phyloP scores from a whole-genome alignment of 2,329 filamentous ascomycete genomes.

The Apiospora hydei region DNA sequence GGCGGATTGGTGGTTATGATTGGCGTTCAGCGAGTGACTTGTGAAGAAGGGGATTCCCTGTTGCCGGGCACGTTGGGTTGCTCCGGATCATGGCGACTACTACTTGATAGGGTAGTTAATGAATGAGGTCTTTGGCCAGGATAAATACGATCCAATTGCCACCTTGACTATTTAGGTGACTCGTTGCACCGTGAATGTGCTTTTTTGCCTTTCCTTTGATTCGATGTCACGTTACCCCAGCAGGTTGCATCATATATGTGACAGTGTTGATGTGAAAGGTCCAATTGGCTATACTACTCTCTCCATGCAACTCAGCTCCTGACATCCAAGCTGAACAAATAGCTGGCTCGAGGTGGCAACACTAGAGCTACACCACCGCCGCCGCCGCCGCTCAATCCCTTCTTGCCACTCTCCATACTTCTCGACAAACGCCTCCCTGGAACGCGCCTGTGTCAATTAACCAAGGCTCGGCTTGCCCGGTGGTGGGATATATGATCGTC shows the following conservation, averaged over 20 bases:
- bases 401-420: not conserved
- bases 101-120: slow-evolving; percentile 7
- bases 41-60: not conserved
- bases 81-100: slow-evolving; percentile 5
- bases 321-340: not conserved
- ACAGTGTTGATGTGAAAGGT: not conserved
- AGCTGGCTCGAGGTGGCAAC: not conserved
- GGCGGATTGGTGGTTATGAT: not conserved
- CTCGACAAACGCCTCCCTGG: not conserved
- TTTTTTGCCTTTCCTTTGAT: too few relatives aligned
- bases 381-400: not conserved
- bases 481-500: not conserved
- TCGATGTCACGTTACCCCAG: too few relatives aligned
- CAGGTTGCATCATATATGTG: not conserved
- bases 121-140: not conserved
- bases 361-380: not conserved
- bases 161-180: not conserved
- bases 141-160: not conserved
- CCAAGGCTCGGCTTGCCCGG: not conserved
- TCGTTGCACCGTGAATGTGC: not conserved
- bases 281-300: not conserved
- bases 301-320: too few relatives aligned
- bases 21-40: not conserved
- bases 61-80: not conserved
- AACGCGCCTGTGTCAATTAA: not conserved